Evolutionary conservation across 805 yeast genomes (phyloP).

Genomic region (Wickerhamiella occidentalis): DNA sequence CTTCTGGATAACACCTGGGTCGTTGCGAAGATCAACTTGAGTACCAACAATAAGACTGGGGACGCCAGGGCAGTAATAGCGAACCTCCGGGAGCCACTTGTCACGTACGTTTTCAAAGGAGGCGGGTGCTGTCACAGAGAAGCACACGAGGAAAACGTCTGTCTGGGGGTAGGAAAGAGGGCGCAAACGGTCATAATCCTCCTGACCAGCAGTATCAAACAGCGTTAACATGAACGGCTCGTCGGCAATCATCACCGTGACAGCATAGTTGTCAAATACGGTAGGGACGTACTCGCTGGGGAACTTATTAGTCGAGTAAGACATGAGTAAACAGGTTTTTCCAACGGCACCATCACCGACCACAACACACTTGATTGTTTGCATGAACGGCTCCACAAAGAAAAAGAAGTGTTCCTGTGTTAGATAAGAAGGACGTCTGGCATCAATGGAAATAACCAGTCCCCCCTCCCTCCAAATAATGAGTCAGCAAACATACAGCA

Average conservation of each 20-base stretch:
- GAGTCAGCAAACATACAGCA: background rate
- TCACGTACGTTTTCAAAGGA: constrained; percentile 95
- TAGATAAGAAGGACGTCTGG: constrained; percentile 1
- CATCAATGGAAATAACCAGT: background rate
- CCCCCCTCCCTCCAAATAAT: background rate
- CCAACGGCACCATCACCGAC: constrained; percentile 99
- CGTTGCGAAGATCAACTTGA: constrained; percentile 88
- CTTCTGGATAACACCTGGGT: constrained; percentile 79
- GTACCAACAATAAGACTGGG: constrained; percentile 97
- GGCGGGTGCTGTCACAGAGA: constrained; percentile 93
- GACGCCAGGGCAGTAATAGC: constrained; percentile 96
- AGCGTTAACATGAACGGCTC: constrained; percentile 96
- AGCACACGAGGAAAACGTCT: constrained; percentile 90
- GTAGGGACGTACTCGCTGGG: constrained; percentile 98
- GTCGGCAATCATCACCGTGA: constrained; percentile 62
- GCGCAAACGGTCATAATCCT: constrained; percentile 94
- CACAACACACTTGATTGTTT: constrained; percentile 73
- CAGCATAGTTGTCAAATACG: constrained; percentile 69
- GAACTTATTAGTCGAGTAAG: constrained; percentile 92
- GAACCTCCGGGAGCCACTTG: constrained; percentile 98
- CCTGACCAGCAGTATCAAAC: constrained; percentile 98
- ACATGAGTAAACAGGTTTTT: constrained; percentile 84
- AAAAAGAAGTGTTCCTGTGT: constrained; percentile 1
- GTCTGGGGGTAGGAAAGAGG: constrained; percentile 96
- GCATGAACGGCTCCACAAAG: constrained; percentile 19